These are phyloP conservation scores for Lobosporangium transversale DNA, from an alignment of 192 early-diverging fungal species.

Conservation along the genomic window DNA sequence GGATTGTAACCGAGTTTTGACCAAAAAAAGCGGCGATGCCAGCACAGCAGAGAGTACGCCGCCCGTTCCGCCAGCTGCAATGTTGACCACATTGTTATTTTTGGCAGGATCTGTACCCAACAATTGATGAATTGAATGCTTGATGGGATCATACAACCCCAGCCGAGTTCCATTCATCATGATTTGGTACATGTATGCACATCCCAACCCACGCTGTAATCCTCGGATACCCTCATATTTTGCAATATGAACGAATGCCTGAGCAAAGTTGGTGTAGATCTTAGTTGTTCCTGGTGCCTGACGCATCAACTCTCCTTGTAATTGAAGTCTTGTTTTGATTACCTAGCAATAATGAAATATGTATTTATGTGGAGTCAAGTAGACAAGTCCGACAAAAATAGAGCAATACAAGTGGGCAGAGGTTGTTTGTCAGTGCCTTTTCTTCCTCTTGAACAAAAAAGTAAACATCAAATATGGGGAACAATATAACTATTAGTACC, in stretches of 20 bases:
- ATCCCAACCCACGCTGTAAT: conserved; percentile 85
- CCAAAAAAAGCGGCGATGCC: conserved; percentile 88
- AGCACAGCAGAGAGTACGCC: conserved; percentile 85
- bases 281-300: conserved; percentile 55
- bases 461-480: no score
- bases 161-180: conserved; percentile 93
- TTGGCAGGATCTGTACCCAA: conserved; percentile 51
- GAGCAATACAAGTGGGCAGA: background rate
- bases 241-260: conserved; percentile 79
- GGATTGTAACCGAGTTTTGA: conserved; percentile 90
- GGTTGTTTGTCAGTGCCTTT: no score
- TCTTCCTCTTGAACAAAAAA: no score
- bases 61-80: conserved; percentile 77
- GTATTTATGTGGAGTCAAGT: no score
- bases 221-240: conserved; percentile 87
- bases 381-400: no score
- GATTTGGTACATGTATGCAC: conserved; percentile 91
- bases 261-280: conserved; percentile 81
- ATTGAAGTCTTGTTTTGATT: conserved; percentile 92
- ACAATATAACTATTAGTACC: no score
- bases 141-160: conserved; percentile 90
- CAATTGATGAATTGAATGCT: conserved; percentile 60
- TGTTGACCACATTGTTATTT: conserved; percentile 67
- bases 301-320: conserved; percentile 88
- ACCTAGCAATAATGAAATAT: conserved; percentile 57